Base-by-base conservation (phyloP, 352 stramenopile genomes). In the Globisporangium emineosum region DNA sequence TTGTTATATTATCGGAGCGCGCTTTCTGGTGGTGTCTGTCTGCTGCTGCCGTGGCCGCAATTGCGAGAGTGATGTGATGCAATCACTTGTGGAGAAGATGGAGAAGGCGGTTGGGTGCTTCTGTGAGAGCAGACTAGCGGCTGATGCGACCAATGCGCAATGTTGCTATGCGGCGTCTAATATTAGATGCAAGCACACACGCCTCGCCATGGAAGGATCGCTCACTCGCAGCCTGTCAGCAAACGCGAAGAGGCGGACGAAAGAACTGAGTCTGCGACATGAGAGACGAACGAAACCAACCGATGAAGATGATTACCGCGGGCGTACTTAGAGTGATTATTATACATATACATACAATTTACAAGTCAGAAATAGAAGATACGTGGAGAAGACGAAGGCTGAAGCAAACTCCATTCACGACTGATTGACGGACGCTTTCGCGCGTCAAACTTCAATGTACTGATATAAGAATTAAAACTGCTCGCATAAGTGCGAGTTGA, bases 401-500 rank as follows among this genome's bases (percentile, higher is more conserved):
- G n/a, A n/a, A n/a, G n/a, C n/a, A n/a, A n/a, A n/a, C n/a, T n/a
- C n/a, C n/a, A n/a, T n/a, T n/a, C n/a, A n/a, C n/a, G n/a, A n/a
- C n/a, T n/a, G n/a, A n/a, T n/a, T n/a, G n/a, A n/a, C n/a, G n/a
- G n/a, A n/a, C n/a, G n/a, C n/a, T n/a, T n/a, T n/a, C n/a, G n/a
- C n/a, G n/a, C n/a, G n/a, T n/a, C n/a, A 40, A 42, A 19, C 35
- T 42, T 42, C 35, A 47, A 47, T 47, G 40, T 12, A 47, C 17
- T 47, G 40, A 5, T 47, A 47, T 47, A 47, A 47, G 37, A 19
- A 7, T 43, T 19, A 8, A 33, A 9, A 33, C 5, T 33, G n/a
- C 21, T 32, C 55, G 13, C 0, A 5, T 56, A 64, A 64, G 43
- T 64, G 27, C 57, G 58, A 64, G 58, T 64, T 64, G 58, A 64